phyloP scores from a whole-genome alignment of 2,329 filamentous ascomycete species.

The Fusarium anguioides region DNA sequence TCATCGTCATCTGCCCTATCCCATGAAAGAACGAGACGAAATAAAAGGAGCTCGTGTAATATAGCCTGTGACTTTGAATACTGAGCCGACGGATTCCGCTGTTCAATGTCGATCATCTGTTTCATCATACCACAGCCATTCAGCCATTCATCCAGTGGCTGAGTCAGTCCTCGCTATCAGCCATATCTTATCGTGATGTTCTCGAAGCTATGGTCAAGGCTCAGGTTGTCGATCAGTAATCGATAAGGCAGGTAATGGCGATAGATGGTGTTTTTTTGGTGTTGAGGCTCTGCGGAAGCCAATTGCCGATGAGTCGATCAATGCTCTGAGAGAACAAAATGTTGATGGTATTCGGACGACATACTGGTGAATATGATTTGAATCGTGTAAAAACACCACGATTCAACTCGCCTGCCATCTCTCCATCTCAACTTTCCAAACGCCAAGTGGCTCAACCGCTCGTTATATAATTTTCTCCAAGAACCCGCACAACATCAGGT shows the following conservation, averaged over 20 bases:
- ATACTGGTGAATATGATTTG: not conserved
- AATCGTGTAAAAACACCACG: conserved; percentile 10
- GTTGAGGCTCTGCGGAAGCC: conserved; percentile 38
- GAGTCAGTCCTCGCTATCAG: conserved; percentile 2
- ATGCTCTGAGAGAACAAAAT: not conserved
- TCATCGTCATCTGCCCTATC: conserved; percentile 16
- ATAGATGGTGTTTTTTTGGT: not conserved
- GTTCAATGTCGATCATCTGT: conserved; percentile 10
- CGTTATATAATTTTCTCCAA: conserved; percentile 33
- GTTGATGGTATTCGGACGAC: not conserved
- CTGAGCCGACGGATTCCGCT: conserved; percentile 32
- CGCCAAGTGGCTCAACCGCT: conserved; percentile 19
- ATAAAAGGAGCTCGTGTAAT: not conserved
- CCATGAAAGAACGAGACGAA: not conserved
- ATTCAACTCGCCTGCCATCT: not conserved
- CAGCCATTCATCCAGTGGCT: not conserved
- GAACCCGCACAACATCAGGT: conserved; percentile 23
- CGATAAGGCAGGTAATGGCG: conserved; percentile 21
- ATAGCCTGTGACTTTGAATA: not conserved
- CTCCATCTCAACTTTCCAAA: not conserved
- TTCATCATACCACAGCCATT: conserved; percentile 15
- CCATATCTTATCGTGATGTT: conserved; percentile 27
- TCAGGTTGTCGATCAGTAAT: conserved; percentile 16
- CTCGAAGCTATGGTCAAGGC: not conserved
- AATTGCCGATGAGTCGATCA: conserved; percentile 27